These are phyloP conservation scores for Saccharomyces hybrid DNA, from an alignment of 1,139 yeast genomes.

Conservation along the genomic window DNA sequence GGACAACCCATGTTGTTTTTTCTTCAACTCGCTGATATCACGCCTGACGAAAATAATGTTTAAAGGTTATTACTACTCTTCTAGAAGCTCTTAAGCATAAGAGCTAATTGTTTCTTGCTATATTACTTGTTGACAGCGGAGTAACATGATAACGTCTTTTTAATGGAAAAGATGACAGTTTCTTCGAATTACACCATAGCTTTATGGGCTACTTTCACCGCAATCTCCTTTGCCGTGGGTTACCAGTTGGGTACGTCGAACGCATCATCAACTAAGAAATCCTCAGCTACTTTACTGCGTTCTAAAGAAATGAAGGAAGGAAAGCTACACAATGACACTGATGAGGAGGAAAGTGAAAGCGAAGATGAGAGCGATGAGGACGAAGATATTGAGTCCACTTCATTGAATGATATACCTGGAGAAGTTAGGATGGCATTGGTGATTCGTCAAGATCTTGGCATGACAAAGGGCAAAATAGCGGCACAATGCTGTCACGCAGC, in stretches of 20 bases:
- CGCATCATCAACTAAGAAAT: constrained; percentile 13
- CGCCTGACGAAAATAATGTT: background rate
- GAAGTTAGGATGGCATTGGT: constrained; percentile 84
- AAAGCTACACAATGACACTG: constrained; percentile 19
- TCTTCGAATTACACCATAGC: constrained; percentile 12
- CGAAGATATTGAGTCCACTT: constrained; percentile 46
- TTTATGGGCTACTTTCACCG: background rate
- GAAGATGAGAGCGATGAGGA: constrained; percentile 44
- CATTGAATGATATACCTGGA: constrained; percentile 57
- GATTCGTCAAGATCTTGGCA: constrained; percentile 79
- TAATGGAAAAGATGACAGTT: constrained; percentile 6
- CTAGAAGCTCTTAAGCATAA: background rate
- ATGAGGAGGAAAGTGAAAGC: constrained; percentile 27
- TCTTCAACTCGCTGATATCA: background rate
- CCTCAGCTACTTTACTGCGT: constrained; percentile 5
- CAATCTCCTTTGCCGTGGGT: background rate
- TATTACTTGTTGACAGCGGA: no score
- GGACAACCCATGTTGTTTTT: background rate
- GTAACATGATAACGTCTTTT: background rate
- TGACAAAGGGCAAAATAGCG: constrained; percentile 94
- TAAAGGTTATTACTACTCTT: background rate
- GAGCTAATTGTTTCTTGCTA: background rate
- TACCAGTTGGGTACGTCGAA: constrained; percentile 3
- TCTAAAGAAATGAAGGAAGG: constrained; percentile 11
- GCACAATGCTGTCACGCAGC: constrained; percentile 99